Base-by-base conservation (phyloP, 2,329 filamentous ascomycete species). In the Didymella lethalis region DNA sequence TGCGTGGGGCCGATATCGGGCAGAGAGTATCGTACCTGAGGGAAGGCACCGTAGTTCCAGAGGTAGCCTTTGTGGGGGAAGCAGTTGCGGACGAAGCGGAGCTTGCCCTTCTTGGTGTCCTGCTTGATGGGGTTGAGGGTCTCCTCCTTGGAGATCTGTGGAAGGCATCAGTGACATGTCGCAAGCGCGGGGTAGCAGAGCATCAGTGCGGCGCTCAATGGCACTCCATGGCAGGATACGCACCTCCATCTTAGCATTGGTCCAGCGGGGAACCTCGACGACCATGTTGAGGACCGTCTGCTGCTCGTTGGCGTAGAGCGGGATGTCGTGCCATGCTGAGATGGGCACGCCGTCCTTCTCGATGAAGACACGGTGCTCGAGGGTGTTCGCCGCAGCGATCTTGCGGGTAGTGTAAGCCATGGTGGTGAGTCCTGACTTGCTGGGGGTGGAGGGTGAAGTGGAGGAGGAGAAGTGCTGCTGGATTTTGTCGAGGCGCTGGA, bases 31-130 rank as follows among this genome's bases (percentile, higher is more conserved):
- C 85, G 77, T 86, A 95, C 92, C 86, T 95, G 92, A 75, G 95
- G 95, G 89, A 99, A 98, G 81, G 93, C 93, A 84, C 95, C 95
- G 84, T 99, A 99, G 88, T 99, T 99, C 95, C 95, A 99, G 74
- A 99, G 92, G 83, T 99, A 99, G 70, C 95, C 95, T 88, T 99
- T 98, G 90, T 99, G 95, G 74, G 95, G 95, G 88, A 99, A 99
- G 90, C 95, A 99, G 90, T 99, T 99, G 84, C 95, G 93, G 79
- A 99, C 95, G 80, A 90, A 99, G 77, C 95, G 92, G 75, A 98
- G 93, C 88, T 97, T 98, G 87, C 94, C 95, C 88, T 99, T 98
- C 91, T 99, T 98, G 81, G 88, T 88, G 81, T 99, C 95, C 86
- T 99, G 95, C 90, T 97, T 97, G 86, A 97, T 97, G 79, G 94